Percentiles rank a stretch among this genome's conserved stretches.
Conservation (phyloP, 75 land plant species). For the Azolla pinnata region DNA sequence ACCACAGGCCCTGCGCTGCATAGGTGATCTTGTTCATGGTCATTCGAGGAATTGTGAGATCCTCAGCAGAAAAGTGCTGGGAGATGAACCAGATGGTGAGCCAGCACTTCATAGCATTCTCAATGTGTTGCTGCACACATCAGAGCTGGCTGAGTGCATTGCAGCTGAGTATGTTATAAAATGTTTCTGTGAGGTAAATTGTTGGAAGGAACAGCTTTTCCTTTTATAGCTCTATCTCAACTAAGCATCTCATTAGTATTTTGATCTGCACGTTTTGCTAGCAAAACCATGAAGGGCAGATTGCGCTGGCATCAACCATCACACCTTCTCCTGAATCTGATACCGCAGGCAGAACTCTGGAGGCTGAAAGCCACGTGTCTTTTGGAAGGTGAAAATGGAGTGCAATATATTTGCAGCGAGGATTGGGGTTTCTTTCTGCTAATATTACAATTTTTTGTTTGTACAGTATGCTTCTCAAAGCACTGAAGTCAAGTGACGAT, state of each 20-base stretch:
- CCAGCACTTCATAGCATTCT: constrained; percentile 81
- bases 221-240: too few species aligned
- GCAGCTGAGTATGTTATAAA: constrained; percentile 91
- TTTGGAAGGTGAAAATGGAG: constrained; percentile 74
- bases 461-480: constrained; percentile 77
- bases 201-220: too few species aligned
- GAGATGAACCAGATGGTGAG: constrained; percentile 71
- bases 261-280: constrained; percentile 17
- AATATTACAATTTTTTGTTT: neutral
- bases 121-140: constrained; percentile 56
- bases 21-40: constrained; percentile 62
- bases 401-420: too few species aligned
- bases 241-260: neutral
- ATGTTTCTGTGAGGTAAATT: constrained; percentile 85
- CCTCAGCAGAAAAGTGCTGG: constrained; percentile 64
- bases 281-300: constrained; percentile 90
- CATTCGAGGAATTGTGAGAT: constrained; percentile 56
- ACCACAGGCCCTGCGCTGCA: constrained; percentile 86
- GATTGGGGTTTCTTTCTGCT: neutral
- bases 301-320: constrained; percentile 75
- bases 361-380: constrained; percentile 44
- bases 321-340: constrained; percentile 58
- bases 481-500: constrained; percentile 54
- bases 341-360: constrained; percentile 24
- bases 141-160: constrained; percentile 65